Percentiles rank a stretch among this genome's conserved stretches.
phyloP scores from a whole-genome alignment of 129 eudicot species.

The Saposhnikovia divaricata region DNA sequence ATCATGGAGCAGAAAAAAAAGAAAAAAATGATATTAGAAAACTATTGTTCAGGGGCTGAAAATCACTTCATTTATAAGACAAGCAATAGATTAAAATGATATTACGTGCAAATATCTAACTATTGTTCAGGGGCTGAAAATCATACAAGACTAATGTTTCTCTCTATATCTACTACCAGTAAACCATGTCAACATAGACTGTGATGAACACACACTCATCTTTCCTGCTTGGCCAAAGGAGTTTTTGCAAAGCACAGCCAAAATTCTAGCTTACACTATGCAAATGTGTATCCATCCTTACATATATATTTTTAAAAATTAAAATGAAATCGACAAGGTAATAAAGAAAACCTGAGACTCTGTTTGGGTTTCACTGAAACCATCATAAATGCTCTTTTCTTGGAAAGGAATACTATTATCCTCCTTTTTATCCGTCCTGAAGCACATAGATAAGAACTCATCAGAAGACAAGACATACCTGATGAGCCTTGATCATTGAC shows the following conservation, averaged over 20 bases:
- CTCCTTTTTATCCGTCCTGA: conserved; percentile 51
- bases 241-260: neutral
- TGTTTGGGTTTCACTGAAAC: conserved; percentile 90
- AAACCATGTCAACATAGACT: neutral
- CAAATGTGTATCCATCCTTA: neutral
- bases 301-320: neutral
- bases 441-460: conserved; percentile 11
- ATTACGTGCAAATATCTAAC: neutral
- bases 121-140: neutral
- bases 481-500: neutral
- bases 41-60: too few relatives aligned
- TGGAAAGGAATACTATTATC: conserved; percentile 26
- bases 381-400: conserved; percentile 44
- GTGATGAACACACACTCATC: neutral
- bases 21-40: too few relatives aligned
- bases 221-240: neutral
- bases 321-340: neutral
- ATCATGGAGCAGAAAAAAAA: neutral
- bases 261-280: neutral
- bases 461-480: neutral
- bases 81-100: conserved; percentile 5
- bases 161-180: neutral
- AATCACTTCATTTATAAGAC: conserved; percentile 13
- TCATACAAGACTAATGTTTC: neutral
- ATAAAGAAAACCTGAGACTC: conserved; percentile 69